A percentile compares a stretch with the other conserved stretches of the same genome.
Evolutionary conservation across 129 eudicot species (phyloP).

Genomic region (Escallonia herrerae): DNA sequence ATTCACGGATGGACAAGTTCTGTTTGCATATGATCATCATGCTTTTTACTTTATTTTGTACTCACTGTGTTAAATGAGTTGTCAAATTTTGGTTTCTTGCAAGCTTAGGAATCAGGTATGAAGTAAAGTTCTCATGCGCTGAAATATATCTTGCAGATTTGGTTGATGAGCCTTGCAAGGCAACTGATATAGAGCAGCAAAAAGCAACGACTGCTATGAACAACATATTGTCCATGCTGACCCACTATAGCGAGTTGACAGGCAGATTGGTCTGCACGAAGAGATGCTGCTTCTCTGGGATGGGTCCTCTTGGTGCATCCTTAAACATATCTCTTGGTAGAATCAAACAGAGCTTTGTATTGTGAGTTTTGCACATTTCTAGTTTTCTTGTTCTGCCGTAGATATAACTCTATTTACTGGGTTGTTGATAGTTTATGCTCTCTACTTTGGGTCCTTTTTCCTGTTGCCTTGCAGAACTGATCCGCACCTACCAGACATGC

Average conservation of each 20-base stretch:
- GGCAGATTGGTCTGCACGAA: conserved; percentile 60
- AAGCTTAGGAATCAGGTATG: not conserved
- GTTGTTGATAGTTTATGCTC: not conserved
- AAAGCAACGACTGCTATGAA: conserved; percentile 46
- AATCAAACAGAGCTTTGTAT: conserved; percentile 98
- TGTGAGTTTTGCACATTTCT: conserved; percentile 63
- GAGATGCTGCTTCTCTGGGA: conserved; percentile 53
- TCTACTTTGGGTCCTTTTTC: conserved; percentile 5
- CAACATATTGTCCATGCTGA: conserved; percentile 65
- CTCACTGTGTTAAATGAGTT: not conserved
- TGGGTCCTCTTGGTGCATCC: conserved; percentile 46
- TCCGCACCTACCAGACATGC: conserved; percentile 58
- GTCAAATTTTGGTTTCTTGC: not conserved
- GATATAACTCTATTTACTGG: conserved; percentile 6
- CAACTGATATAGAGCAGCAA: conserved; percentile 64
- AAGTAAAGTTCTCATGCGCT: not conserved
- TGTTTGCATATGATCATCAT: not conserved
- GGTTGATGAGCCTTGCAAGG: conserved; percentile 51
- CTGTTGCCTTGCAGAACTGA: conserved; percentile 50
- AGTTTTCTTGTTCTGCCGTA: conserved; percentile 4
- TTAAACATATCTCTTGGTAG: conserved; percentile 85
- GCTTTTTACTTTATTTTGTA: not conserved
- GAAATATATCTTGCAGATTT: conserved; percentile 32
- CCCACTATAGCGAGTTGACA: conserved; percentile 69
- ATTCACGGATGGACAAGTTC: no score